Evolutionary conservation across 768 basidiomycete genomes (phyloP).

Genomic region (Ephemerocybe angulata): DNA sequence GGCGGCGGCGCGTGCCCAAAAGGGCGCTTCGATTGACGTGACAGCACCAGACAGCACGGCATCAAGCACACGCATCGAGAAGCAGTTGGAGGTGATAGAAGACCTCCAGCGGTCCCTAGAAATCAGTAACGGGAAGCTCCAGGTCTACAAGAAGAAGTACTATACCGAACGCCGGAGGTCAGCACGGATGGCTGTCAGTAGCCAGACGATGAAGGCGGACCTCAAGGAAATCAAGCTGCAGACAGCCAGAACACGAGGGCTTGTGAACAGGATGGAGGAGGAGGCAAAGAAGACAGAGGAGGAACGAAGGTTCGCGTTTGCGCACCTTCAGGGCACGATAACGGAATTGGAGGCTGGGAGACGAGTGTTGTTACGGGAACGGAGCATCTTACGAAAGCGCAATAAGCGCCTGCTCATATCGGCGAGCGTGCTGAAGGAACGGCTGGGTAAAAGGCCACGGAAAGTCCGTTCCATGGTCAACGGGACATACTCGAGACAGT

Average conservation of each 20-base stretch:
- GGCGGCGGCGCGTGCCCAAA: too few species aligned
- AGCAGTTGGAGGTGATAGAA: background rate
- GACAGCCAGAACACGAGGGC: background rate
- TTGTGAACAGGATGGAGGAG: background rate
- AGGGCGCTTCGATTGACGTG: too few species aligned
- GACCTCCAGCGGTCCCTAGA: background rate
- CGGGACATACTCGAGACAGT: slow-evolving; percentile 15
- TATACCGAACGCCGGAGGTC: background rate
- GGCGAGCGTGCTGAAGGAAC: background rate
- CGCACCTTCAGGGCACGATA: background rate
- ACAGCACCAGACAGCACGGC: too few species aligned
- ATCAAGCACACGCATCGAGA: background rate
- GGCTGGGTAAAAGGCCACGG: background rate
- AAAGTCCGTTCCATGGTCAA: background rate
- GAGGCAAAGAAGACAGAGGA: background rate
- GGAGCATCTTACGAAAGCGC: background rate
- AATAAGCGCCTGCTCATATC: background rate
- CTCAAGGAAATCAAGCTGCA: background rate
- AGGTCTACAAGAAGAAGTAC: background rate
- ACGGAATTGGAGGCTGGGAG: background rate
- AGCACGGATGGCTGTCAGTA: background rate
- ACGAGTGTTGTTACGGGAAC: background rate
- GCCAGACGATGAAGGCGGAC: background rate
- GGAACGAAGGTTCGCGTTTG: background rate
- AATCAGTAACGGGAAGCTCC: background rate